A percentile compares a stretch with the other conserved stretches of the same genome.
These are phyloP conservation scores for Mycena sp. DNA, from an alignment of 1,284 basidiomycete species.

Conservation along the genomic window DNA sequence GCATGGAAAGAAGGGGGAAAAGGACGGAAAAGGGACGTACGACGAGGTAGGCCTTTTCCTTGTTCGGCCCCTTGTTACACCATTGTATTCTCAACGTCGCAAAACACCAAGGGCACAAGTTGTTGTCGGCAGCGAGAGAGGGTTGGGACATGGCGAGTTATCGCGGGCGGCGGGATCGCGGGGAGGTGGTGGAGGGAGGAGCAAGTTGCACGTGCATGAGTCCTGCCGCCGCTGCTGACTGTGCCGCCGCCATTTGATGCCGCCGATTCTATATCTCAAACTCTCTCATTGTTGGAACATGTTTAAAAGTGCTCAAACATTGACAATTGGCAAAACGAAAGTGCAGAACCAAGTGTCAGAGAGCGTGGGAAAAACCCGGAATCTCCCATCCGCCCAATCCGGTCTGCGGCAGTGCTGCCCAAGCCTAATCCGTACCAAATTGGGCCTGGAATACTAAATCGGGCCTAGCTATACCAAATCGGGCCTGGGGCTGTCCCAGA, in stretches of 20 bases:
- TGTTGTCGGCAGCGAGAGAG: not conserved
- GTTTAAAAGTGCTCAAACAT: too few species aligned
- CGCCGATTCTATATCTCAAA: not conserved
- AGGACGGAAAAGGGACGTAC: not conserved
- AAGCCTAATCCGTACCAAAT: too few species aligned
- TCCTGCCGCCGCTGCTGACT: not conserved
- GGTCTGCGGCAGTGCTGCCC: too few species aligned
- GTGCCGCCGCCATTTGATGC: not conserved
- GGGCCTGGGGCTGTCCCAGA: too few species aligned
- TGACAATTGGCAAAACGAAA: too few species aligned
- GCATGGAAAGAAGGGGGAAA: not conserved
- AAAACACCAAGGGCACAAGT: not conserved
- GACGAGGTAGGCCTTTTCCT: not conserved
- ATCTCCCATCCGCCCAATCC: too few species aligned
- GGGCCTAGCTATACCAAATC: too few species aligned
- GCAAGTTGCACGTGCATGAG: not conserved
- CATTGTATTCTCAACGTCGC: not conserved
- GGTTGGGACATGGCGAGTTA: not conserved
- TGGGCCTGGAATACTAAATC: too few species aligned
- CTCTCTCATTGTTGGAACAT: not conserved
- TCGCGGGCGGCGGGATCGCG: not conserved
- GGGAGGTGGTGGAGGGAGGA: not conserved
- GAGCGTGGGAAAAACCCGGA: too few species aligned
- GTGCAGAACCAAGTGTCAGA: too few species aligned
- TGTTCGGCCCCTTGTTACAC: too few species aligned